Evolutionary conservation across 2,329 filamentous ascomycete genomes (phyloP), one percentile per base, ranked within the genome.

Genomic region (Leptographium lundbergii): DNA sequence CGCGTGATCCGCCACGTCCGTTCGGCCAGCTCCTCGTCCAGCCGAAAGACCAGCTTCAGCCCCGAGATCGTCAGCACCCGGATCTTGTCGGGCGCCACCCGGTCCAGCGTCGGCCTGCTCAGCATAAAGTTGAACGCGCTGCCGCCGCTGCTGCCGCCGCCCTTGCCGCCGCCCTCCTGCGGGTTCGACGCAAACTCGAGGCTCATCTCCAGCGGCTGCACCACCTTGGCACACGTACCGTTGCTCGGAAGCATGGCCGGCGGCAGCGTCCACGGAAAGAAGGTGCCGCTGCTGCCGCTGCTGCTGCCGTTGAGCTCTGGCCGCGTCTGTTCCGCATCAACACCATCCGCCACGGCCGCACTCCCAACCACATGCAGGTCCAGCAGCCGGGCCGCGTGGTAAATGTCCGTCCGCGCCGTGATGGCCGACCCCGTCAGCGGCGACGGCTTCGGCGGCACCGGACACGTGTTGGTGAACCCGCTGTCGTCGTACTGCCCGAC

Each of bases 191-290:
- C 80, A 64, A 86, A 86, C 65, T 86, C 82, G 59, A 86, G 81
- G 57, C 76, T 76, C 24, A 94, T 85, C 3, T 89, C 87, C 11
- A 86, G 78, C 22, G 87, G 86, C 59, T 84, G 77, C 6, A 83
- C 78, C 64, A 95, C 85, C 14, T 81, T 82, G 5, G 86, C 79
- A 65, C 89, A 95, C n/a, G 80, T 86, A 0, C 88, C 92, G 66
- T 95, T 84, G 11, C 75, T 72, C 0, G 91, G 90, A 3, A 96
- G 79, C 65, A 95, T 77, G 29, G 82, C 78, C 1, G 77, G 75
- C 0, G 94, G 92, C 0, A 99, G 75, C 0, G 94, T 97, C 92
- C 92, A 97, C 0, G 94, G 94, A 67, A 91, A 97, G 66, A 89
- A 86, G 0, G 34, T 42, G 42, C 27, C 51, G 4, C 45, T 39